Conservation (phyloP, 768 basidiomycete species). For the Amyloporia xantha region DNA sequence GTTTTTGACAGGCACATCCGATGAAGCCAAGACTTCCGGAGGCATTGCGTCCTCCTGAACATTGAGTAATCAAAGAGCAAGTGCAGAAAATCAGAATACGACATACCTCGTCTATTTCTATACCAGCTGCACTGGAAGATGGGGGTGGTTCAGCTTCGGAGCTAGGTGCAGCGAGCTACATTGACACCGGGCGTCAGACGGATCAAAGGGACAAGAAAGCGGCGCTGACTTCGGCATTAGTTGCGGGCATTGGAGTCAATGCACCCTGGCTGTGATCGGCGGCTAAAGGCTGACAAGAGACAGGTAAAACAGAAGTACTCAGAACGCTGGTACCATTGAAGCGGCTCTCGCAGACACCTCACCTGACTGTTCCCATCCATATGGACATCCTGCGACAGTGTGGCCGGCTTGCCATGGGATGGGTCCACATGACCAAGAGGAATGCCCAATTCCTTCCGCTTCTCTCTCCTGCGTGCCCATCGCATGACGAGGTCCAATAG, state of each 20-base stretch:
- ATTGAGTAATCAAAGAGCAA: no score
- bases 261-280: no score
- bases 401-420: background rate
- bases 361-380: constrained; percentile 2
- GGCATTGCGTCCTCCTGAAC: no score
- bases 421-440: background rate
- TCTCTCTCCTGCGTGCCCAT: constrained; percentile 25
- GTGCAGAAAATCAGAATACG: background rate
- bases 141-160: constrained; percentile 18
- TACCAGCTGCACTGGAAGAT: constrained; percentile 15
- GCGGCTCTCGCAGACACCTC: no score
- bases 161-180: constrained; percentile 1
- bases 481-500: constrained; percentile 26
- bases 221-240: no score
- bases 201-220: no score
- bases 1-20: background rate
- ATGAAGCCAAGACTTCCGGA: background rate
- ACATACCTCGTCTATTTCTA: constrained; percentile 11
- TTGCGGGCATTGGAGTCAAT: no score
- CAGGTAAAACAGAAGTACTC: no score
- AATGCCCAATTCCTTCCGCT: constrained; percentile 15
- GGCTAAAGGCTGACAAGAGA: no score
- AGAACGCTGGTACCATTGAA: no score
- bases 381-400: background rate
- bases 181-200: no score